Base-by-base conservation (phyloP, 257 asterid species). In the Salvia rosmarinus region DNA sequence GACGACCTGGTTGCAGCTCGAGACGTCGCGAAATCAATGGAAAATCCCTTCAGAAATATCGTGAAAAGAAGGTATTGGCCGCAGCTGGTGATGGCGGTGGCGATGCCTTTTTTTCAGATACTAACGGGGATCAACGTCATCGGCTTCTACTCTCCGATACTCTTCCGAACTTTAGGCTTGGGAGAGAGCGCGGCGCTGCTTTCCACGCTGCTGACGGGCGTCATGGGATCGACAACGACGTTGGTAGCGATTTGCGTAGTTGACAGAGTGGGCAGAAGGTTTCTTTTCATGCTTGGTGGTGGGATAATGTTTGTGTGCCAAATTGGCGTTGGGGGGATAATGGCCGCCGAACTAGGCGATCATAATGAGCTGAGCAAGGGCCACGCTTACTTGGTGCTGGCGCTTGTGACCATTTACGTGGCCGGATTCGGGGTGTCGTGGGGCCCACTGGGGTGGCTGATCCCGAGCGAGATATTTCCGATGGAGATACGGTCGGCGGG, bases 91-190 rank as follows among this genome's bases (percentile, higher is more conserved):
- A 86, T 89, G 96, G 82, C 96, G 0, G 35, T 89, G 3, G 77
- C 81, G 13, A 79, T 89, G 46, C 96, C 96, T 0, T 80, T 85
- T 57, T 86, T 86, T 70, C 93, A 85, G 40, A 88, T 83, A 17
- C 61, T 83, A 0, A 88, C 92, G 0, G 96, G 96, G 44, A 89
- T 89, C 78, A 84, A 84, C 17, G 88, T 85, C 42, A 80, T 87
- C 19, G 75, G 80, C 0, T 89, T 89, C 78, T 89, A 89, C 46
- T 87, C 96, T 3, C 91, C 92, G 2, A 51, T 87, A 5, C 81
- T 89, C 9, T 89, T 87, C 30, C 73, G 79, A 12, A 87, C 85
- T 0, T 74, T 87, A 16, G 95, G 95, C 2, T 77, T 81, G 11
- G 87, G 83, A 0, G 85, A 81, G n/a, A 79, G 85, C 19, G 87